A percentile compares a stretch with the other conserved stretches of the same genome.
These are phyloP conservation scores for Mesostigma viride DNA, from an alignment of 139 green algal genomes.

Conservation along the genomic window DNA sequence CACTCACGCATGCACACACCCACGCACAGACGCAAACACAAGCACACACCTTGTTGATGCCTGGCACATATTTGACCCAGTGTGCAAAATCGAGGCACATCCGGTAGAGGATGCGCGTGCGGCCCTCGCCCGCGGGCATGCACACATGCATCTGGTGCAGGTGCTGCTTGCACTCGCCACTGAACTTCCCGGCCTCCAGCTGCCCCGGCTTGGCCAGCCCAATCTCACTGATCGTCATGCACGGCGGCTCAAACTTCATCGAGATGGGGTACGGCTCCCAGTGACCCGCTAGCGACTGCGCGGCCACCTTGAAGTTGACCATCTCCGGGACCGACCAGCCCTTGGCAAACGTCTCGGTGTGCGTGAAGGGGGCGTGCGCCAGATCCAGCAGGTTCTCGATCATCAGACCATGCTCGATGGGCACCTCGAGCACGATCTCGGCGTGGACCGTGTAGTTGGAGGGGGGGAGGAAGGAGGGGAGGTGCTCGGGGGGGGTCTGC, in stretches of 20 bases:
- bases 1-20: no score
- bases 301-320: conserved; percentile 62
- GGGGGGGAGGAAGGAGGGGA: conserved; percentile 45
- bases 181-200: conserved; percentile 43
- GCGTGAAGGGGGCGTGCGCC: conserved; percentile 96
- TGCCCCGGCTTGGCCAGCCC: conserved; percentile 81
- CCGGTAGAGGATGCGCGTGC: conserved; percentile 91
- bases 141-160: conserved; percentile 96
- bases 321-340: conserved; percentile 88
- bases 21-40: no score
- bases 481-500: conserved; percentile 12
- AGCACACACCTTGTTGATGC: conserved; percentile 80
- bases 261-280: conserved; percentile 98
- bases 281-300: conserved; percentile 39
- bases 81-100: conserved; percentile 92
- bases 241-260: conserved; percentile 92
- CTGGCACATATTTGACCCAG: conserved; percentile 72
- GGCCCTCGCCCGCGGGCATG: conserved; percentile 63
- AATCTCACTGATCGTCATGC: conserved; percentile 76
- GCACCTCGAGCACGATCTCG: conserved; percentile 82
- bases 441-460: conserved; percentile 68
- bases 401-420: conserved; percentile 93
- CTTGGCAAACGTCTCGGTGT: conserved; percentile 90
- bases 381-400: conserved; percentile 98
- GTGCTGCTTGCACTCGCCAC: conserved; percentile 70